Percentiles rank a stretch among this genome's conserved stretches.
Evolutionary conservation across 129 eudicot genomes (phyloP).

Genomic region (Tagetes patula): DNA sequence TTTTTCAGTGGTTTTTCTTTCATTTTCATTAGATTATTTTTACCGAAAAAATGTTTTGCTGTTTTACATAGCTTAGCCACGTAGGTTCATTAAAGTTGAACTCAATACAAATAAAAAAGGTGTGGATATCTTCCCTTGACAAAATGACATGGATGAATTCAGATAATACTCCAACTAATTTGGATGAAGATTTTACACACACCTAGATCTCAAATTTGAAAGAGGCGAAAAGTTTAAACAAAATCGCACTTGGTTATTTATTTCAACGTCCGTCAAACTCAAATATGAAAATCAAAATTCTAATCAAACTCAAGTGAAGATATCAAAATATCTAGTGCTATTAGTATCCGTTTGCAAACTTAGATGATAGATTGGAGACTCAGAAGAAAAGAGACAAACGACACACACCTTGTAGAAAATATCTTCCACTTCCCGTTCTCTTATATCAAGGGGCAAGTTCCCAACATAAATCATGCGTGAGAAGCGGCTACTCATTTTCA

Average conservation of each 20-base stretch:
- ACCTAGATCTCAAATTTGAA: neutral
- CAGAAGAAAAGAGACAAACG: neutral
- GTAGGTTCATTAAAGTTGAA: neutral
- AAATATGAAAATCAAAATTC: neutral
- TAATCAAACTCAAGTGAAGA: neutral
- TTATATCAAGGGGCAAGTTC: conserved; percentile 86
- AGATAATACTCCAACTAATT: neutral
- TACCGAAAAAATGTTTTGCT: neutral
- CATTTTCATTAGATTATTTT: neutral
- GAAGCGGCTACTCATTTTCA: conserved; percentile 88
- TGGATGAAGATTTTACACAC: neutral
- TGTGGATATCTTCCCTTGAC: neutral
- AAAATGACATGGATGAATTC: neutral
- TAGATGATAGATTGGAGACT: neutral
- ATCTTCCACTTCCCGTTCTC: conserved; percentile 86
- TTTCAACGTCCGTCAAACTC: neutral
- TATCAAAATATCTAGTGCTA: neutral
- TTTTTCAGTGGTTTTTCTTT: neutral
- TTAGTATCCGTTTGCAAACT: neutral
- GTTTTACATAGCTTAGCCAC: neutral
- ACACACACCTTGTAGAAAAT: conserved; percentile 83
- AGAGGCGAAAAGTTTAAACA: neutral
- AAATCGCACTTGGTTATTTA: neutral
- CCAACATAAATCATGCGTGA: conserved; percentile 97
- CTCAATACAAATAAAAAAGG: neutral